A percentile compares a stretch with the other conserved stretches of the same genome.
Evolutionary conservation across 257 asterid genomes (phyloP).

Genomic region (Sherardia arvensis): DNA sequence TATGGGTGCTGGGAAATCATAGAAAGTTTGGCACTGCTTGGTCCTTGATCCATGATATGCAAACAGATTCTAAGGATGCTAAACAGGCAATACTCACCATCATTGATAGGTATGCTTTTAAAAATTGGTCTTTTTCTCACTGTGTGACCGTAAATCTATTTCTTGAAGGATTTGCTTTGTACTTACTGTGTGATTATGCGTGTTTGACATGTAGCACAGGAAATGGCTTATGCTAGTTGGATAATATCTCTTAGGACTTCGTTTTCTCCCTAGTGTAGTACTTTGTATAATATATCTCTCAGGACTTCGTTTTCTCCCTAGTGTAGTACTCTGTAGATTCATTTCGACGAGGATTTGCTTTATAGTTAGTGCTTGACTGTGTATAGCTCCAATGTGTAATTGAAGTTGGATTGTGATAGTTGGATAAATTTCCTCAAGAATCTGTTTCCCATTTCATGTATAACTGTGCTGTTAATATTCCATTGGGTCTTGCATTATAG

Average conservation of each 20-base stretch:
- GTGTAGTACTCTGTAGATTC: no score
- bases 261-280: not conserved
- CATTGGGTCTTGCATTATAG: no score
- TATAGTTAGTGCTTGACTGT: no score
- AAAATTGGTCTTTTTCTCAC: not conserved
- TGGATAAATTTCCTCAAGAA: not conserved
- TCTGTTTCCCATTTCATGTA: not conserved
- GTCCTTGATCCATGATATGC: slow-evolving; percentile 61
- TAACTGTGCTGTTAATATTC: no score
- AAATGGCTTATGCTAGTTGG: not conserved
- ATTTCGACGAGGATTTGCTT: no score
- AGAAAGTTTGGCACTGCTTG: slow-evolving; percentile 81
- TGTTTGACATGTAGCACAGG: no score
- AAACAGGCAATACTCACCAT: slow-evolving; percentile 61
- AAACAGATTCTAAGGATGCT: slow-evolving; percentile 37
- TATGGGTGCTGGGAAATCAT: slow-evolving; percentile 82
- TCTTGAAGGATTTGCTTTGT: not conserved
- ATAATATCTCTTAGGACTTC: not conserved
- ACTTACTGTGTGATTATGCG: not conserved
- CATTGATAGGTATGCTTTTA: slow-evolving; percentile 63
- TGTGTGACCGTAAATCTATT: not conserved
- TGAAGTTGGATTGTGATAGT: not conserved
- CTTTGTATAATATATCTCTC: no score
- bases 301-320: no score
- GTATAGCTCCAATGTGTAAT: not conserved